These are phyloP conservation scores for Albifimbria verrucaria DNA, from an alignment of 2,329 filamentous ascomycete genomes.

Conservation along the genomic window DNA sequence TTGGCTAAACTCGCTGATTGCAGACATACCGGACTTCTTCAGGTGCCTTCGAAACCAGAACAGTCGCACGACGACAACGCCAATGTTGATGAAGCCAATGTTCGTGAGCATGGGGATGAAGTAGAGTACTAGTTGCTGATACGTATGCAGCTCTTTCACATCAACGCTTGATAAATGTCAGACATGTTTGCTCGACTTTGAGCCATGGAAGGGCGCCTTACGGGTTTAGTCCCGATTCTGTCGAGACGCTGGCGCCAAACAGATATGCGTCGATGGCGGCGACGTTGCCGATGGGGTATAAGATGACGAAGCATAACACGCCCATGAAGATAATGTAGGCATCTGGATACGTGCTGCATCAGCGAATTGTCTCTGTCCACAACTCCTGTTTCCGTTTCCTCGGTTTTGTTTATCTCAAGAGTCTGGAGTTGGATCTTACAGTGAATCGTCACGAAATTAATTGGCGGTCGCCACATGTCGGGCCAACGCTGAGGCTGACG, in stretches of 20 bases:
- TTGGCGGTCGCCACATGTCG: conserved; percentile 13
- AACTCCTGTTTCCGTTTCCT: neutral
- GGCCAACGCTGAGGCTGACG: neutral
- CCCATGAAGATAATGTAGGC: conserved; percentile 21
- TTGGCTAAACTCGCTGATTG: neutral
- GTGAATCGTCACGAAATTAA: conserved; percentile 23
- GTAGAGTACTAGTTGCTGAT: conserved; percentile 51
- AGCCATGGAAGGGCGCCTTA: neutral
- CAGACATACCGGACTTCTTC: conserved; percentile 30
- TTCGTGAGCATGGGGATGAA: conserved; percentile 46
- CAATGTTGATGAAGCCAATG: conserved; percentile 44
- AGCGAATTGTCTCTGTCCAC: conserved; percentile 5
- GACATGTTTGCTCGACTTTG: no score
- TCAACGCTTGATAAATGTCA: conserved; percentile 36
- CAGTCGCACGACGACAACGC: conserved; percentile 44
- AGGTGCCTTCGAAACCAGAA: conserved; percentile 46
- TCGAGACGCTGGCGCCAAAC: conserved; percentile 45
- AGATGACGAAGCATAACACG: conserved; percentile 14
- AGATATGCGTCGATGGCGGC: conserved; percentile 45
- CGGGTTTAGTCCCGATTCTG: conserved; percentile 41
- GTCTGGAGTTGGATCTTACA: no score
- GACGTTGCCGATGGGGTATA: conserved; percentile 20
- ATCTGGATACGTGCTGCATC: conserved; percentile 11
- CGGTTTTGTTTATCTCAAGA: neutral
- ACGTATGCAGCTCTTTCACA: conserved; percentile 43